Percentiles rank a stretch among this genome's conserved stretches.
Evolutionary conservation across 192 early-diverging fungal species (phyloP).

Genomic region (Radiomyces spectabilis): DNA sequence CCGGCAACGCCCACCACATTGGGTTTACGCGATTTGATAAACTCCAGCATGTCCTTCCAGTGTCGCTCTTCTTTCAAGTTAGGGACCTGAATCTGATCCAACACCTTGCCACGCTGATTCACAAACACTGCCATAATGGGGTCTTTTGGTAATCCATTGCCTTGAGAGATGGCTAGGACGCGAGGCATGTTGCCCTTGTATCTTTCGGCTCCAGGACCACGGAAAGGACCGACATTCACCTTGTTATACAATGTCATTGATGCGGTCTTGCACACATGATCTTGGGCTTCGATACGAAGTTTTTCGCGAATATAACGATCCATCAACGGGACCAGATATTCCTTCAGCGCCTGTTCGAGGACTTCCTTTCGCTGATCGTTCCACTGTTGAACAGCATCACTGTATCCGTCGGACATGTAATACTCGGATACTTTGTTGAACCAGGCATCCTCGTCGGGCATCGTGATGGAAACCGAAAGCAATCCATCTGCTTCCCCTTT

Average conservation of each 20-base stretch:
- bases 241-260: constrained; percentile 61
- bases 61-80: constrained; percentile 38
- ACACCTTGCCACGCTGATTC: constrained; percentile 66
- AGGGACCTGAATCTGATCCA: constrained; percentile 58
- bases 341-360: constrained; percentile 47
- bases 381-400: constrained; percentile 65
- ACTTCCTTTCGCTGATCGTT: constrained; percentile 65
- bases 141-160: constrained; percentile 53
- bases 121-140: constrained; percentile 60
- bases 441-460: constrained; percentile 37
- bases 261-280: constrained; percentile 58
- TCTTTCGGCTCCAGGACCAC: constrained; percentile 35
- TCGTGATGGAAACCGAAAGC: constrained; percentile 46
- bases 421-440: constrained; percentile 43
- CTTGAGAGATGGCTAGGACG: constrained; percentile 65
- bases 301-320: constrained; percentile 71
- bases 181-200: constrained; percentile 33
- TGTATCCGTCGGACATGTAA: constrained; percentile 51
- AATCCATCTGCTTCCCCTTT: constrained; percentile 69
- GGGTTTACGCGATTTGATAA: constrained; percentile 52
- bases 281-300: constrained; percentile 63
- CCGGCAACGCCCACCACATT: constrained; percentile 82
- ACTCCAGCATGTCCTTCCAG: constrained; percentile 44
- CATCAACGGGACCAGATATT: constrained; percentile 64
- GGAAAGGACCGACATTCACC: constrained; percentile 55